Conservation (phyloP, 148 eudicot genomes). For the Amaranthus hypochondriacus region DNA sequence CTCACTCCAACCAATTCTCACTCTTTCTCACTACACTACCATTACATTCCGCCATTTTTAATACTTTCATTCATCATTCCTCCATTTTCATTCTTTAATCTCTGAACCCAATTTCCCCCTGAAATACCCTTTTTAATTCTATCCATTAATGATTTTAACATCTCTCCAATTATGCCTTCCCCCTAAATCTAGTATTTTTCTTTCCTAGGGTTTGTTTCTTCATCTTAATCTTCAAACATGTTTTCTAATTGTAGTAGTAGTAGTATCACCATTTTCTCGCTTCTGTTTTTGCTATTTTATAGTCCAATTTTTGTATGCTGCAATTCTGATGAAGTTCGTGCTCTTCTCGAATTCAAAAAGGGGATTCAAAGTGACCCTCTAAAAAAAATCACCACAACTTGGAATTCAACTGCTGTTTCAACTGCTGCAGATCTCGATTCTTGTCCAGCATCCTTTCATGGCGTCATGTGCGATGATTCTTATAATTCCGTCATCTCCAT, state of each 20-base stretch:
- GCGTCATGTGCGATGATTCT: slow-evolving; percentile 47
- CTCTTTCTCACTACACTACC: slow-evolving; percentile 1
- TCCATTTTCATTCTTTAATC: neutral
- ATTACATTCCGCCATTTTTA: neutral
- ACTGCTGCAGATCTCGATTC: slow-evolving; percentile 32
- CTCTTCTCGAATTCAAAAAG: slow-evolving; percentile 78
- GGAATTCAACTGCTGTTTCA: slow-evolving; percentile 31
- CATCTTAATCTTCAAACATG: neutral
- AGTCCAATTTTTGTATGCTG: slow-evolving; percentile 9
- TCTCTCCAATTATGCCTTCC: neutral
- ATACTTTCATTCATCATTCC: neutral
- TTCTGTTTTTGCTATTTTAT: slow-evolving; percentile 17
- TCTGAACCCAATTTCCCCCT: neutral
- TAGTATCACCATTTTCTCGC: slow-evolving; percentile 8
- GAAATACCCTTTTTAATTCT: neutral
- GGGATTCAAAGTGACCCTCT: slow-evolving; percentile 66
- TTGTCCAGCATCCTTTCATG: slow-evolving; percentile 55
- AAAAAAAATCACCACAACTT: slow-evolving; percentile 32
- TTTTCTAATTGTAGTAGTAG: neutral
- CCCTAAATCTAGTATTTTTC: slow-evolving; percentile 5
- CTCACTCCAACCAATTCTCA: neutral
- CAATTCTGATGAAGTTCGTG: slow-evolving; percentile 47
- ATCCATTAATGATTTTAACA: neutral
- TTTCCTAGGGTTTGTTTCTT: slow-evolving; percentile 4
- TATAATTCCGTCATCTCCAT: slow-evolving; percentile 43